Percentiles rank a stretch among this genome's conserved stretches.
These are phyloP conservation scores for Phytophthora melonis DNA, from an alignment of 352 stramenopile species.

Conservation along the genomic window DNA sequence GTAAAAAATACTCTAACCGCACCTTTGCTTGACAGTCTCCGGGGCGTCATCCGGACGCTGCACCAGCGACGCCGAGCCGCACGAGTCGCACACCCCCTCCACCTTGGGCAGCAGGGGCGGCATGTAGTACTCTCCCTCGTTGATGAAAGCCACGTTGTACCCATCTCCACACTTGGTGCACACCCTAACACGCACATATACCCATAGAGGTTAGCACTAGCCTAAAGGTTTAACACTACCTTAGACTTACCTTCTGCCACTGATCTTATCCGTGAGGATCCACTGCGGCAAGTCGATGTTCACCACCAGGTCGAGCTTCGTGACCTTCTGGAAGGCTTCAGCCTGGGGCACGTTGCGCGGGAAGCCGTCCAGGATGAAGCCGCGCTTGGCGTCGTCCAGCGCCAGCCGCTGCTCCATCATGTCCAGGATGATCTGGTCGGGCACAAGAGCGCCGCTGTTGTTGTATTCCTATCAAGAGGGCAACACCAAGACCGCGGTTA, in stretches of 20 bases:
- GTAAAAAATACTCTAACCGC: not conserved
- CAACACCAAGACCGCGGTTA: not conserved
- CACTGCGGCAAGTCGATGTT: conserved; percentile 91
- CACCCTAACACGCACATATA: conserved; percentile 47
- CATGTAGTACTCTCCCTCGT: conserved; percentile 91
- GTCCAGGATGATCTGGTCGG: conserved; percentile 90
- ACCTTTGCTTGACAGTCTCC: conserved; percentile 84
- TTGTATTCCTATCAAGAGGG: conserved; percentile 69
- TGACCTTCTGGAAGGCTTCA: conserved; percentile 82
- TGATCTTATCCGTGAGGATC: conserved; percentile 92
- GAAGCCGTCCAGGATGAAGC: conserved; percentile 93
- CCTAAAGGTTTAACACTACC: not conserved
- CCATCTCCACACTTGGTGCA: conserved; percentile 84
- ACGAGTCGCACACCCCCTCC: conserved; percentile 82
- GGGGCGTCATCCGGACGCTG: conserved; percentile 85
- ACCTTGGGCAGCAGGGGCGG: conserved; percentile 90
- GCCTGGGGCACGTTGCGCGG: conserved; percentile 91
- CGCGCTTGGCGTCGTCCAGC: conserved; percentile 70
- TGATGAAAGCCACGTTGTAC: conserved; percentile 92
- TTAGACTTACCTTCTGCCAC: conserved; percentile 70
- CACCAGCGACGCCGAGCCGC: conserved; percentile 75
- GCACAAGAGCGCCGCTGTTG: conserved; percentile 83
- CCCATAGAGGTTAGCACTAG: not conserved
- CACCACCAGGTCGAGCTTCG: conserved; percentile 82
- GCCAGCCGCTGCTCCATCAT: conserved; percentile 88